These are phyloP conservation scores for Solioccasus polychromus DNA, from an alignment of 768 basidiomycete species.

Conservation along the genomic window DNA sequence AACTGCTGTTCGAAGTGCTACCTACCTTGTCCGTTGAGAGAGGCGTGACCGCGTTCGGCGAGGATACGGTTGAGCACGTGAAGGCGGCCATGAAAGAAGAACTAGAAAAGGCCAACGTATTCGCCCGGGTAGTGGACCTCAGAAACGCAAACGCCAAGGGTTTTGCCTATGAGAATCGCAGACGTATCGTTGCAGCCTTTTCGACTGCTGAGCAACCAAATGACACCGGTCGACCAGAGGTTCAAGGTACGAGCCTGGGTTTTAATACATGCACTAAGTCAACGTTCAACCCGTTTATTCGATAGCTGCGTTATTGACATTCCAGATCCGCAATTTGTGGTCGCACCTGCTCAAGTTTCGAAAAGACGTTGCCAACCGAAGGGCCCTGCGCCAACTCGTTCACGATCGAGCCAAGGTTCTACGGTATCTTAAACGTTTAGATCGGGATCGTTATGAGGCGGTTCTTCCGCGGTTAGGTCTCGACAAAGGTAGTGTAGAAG, in stretches of 20 bases:
- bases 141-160: slow-evolving; percentile 84
- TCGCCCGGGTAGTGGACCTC: slow-evolving; percentile 76
- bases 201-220: slow-evolving; percentile 63
- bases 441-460: slow-evolving; percentile 70
- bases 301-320: slow-evolving; percentile 82
- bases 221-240: slow-evolving; percentile 82
- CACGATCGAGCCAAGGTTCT: slow-evolving; percentile 83
- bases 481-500: slow-evolving; percentile 80
- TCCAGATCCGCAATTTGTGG: slow-evolving; percentile 81
- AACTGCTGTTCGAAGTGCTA: slow-evolving; percentile 63
- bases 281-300: neutral
- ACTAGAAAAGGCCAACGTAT: slow-evolving; percentile 45
- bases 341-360: slow-evolving; percentile 64
- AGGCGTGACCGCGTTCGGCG: slow-evolving; percentile 19
- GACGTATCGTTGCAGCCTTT: slow-evolving; percentile 75
- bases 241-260: slow-evolving; percentile 63
- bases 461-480: slow-evolving; percentile 73
- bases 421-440: slow-evolving; percentile 65
- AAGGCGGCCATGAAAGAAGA: slow-evolving; percentile 34
- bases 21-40: slow-evolving; percentile 49
- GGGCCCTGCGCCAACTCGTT: slow-evolving; percentile 72
- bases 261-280: neutral
- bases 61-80: slow-evolving; percentile 18
- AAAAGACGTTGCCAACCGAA: slow-evolving; percentile 74
- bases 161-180: slow-evolving; percentile 84